Conservation (phyloP, 805 yeast genomes). For the Wickerhamiella kazuoi region DNA sequence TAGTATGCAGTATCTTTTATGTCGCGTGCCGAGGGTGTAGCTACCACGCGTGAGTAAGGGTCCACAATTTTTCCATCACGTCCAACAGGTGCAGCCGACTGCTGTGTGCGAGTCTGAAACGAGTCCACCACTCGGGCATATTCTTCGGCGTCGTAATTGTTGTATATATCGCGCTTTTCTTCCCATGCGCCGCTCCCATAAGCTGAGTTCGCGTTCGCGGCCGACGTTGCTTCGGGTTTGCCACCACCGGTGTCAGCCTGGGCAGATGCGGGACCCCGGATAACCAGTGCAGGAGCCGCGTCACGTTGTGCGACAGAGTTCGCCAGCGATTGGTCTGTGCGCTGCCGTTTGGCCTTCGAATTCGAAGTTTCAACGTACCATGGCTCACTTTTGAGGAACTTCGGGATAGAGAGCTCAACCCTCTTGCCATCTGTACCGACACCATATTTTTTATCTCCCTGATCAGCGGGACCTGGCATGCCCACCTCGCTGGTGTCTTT, state of each 20-base stretch:
- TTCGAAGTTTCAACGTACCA: constrained; percentile 3
- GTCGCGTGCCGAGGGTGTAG: constrained; percentile 1
- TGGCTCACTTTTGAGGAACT: background rate
- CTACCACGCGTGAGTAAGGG: constrained; percentile 1
- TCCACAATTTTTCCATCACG: constrained; percentile 2
- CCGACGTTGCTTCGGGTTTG: too few relatives aligned
- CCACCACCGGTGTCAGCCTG: too few relatives aligned
- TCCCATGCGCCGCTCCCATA: too few relatives aligned
- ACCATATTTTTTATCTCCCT: background rate
- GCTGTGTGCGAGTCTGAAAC: background rate
- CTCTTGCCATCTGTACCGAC: constrained; percentile 3
- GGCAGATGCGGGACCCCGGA: too few relatives aligned
- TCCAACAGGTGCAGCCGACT: background rate
- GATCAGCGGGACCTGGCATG: too few relatives aligned
- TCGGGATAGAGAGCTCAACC: background rate
- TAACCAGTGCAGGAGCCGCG: too few relatives aligned
- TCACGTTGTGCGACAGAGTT: too few relatives aligned
- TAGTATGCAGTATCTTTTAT: constrained; percentile 6
- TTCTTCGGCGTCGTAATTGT: constrained; percentile 1
- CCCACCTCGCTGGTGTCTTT: too few relatives aligned
- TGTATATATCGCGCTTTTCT: constrained; percentile 5
- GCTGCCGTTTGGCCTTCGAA: constrained; percentile 1
- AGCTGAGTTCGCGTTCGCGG: too few relatives aligned
- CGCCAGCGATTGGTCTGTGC: background rate
- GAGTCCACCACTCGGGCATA: constrained; percentile 1